Evolutionary conservation across 306 rosid genomes (phyloP), one percentile per base, ranked within the genome.

Genomic region (Psophocarpus tetragonolobus): DNA sequence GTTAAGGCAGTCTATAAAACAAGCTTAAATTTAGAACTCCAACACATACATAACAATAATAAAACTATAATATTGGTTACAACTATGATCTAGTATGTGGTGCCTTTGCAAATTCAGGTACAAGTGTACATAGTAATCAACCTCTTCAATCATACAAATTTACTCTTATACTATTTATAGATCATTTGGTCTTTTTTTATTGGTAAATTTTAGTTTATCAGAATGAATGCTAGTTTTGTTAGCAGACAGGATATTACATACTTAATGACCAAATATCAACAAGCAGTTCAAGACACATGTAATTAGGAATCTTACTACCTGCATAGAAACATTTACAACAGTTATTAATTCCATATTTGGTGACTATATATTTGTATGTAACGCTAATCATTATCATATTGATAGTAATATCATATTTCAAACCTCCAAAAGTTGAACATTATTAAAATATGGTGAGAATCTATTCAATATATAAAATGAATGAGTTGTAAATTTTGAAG

Each of bases 241-340:
- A n/a, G n/a, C n/a, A n/a, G n/a, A n/a, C n/a, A n/a, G n/a, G n/a
- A n/a, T n/a, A n/a, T n/a, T 42, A n/a, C 84, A 85, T 90, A 96
- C 99, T 98, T 57, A 96, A 86, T 39, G 99, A 96, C 99, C 99
- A 96, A 84, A 96, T 96, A 83, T 96, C 99, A 4, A 98, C 98
- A 74, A 96, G 96, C 69, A 96, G 93, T 88, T 96, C 99, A 67
- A 98, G 99, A 85, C 99, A 96, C 99, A 96, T 96, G 82, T 96
- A 96, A 84, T 96, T 96, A 30, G 99, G 99, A 84, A 98, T 83
- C 99, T 98, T 8, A 96, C 99, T 35, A 96, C 99, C 99, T 96
- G 88, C 63, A 48, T 45, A 50, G 14, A 76, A 76, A 82, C 20
- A 66, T 71, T 69, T 35, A 63, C 39, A 36, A 57, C 62, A 78